Conservation (phyloP, 2,329 filamentous ascomycete genomes). For the Penicillium rolfsii region DNA sequence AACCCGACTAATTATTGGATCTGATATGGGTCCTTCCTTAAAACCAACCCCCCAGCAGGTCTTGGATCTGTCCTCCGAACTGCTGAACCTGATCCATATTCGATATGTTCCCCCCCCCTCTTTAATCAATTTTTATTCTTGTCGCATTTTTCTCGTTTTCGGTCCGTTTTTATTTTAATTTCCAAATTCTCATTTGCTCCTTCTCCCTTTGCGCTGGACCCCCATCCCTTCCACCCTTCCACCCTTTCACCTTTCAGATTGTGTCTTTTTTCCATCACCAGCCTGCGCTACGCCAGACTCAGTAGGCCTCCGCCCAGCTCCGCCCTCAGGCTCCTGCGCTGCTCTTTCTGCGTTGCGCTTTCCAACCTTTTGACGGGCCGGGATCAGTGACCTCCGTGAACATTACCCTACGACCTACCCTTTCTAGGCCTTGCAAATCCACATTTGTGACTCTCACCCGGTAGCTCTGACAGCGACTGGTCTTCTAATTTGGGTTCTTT, state of each 20-base stretch:
- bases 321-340: conserved; percentile 14
- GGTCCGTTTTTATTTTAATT: conserved; percentile 6
- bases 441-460: conserved; percentile 35
- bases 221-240: conserved; percentile 9
- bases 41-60: conserved; percentile 16
- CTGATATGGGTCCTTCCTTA: conserved; percentile 37
- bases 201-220: conserved; percentile 7
- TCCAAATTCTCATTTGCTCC: conserved; percentile 6
- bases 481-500: conserved; percentile 24
- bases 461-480: conserved; percentile 44
- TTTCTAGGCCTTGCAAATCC: conserved; percentile 36
- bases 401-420: conserved; percentile 32
- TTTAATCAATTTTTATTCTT: not conserved
- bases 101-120: not conserved
- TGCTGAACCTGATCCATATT: conserved; percentile 18
- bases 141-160: conserved; percentile 8
- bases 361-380: conserved; percentile 11
- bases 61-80: conserved; percentile 26
- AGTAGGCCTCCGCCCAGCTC: conserved; percentile 23
- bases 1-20: conserved; percentile 41
- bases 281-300: conserved; percentile 17
- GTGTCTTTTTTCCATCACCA: not conserved
- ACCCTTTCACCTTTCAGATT: not conserved
- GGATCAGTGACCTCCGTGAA: conserved; percentile 29
- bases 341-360: conserved; percentile 14